Base-by-base conservation (phyloP, 345 rosid genomes). In the Populus pruinosa region DNA sequence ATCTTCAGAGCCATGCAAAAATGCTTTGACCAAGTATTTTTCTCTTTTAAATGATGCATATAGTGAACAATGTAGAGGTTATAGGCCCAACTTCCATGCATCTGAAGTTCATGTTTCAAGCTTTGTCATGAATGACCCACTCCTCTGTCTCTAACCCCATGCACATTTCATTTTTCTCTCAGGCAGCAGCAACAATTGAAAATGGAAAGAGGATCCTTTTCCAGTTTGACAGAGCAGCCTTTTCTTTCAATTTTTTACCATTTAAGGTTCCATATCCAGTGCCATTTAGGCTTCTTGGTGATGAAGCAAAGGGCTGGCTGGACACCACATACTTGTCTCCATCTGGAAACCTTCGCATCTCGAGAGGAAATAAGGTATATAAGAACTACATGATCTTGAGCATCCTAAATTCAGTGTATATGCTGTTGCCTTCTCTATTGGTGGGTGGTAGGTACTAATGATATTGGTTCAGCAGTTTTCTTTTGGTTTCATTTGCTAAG, bases 281-380 rank as follows among this genome's bases (percentile, higher is more conserved):
- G 67, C 99, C 99, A 64, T 95, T 95, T 82, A 84, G 85, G 85
- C 93, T 96, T 82, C 98, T 96, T 70, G 99, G 99, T 76, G 94
- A 96, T 87, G 99, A 96, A 78, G 98, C 94, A 31, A 93, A 90
- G 81, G 97, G 99, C 47, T 96, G 99, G 98, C 77, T 91, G 74
- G 99, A 96, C 80, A 93, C 86, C 3, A 90, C 98, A 1, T 93
- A 93, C 76, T 78, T 95, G 86, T 93, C 99, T 5, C 88, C 86
- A 43, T 90, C 97, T 0, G 98, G 99, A 43, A 92, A 93, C 80
- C 90, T 93, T 67, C 91, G 99, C 27, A 88, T 96, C 75, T 96
- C 99, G 36, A 89, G 93, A 72, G 99, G 99, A 82, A 96, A 88
- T 80, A 96, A 96, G 99, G 98, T 95, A 86, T 76, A 50, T 33